Evolutionary conservation across 2,329 filamentous ascomycete genomes (phyloP), one percentile per base, ranked within the genome.

Genomic region (Fusarium sublunatum): DNA sequence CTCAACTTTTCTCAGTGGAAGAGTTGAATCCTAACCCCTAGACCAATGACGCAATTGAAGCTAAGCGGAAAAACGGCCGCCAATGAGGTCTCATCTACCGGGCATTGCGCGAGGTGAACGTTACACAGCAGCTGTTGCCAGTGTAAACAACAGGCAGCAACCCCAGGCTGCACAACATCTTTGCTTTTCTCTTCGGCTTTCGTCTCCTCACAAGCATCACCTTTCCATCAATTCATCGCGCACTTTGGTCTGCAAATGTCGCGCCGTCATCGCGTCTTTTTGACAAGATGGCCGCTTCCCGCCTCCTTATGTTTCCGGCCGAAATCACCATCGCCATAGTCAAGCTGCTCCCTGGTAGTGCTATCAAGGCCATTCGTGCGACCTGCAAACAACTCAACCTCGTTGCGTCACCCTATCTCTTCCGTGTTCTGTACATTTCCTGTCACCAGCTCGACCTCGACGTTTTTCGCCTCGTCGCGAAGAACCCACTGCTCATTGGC

Each of bases 371-470:
- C 0, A 1, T 43, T 0, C 56, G 60, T 3, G 7, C 7, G 2
- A 52, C 6, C 26, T 61, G 31, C 32, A 53, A 19, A 7, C 6
- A 13, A 6, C 39, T 64, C 0, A 52, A 53, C 7, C 28, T 29
- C 0, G 28, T 50, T 7, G 45, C 39, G 1, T 64, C 52, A 0
- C 45, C 41, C 0, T 46, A 39, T 0, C 43, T 64, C 0, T 64
- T 52, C 9, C 49, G 15, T 0, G 31, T 39, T 0, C 5, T 65
- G 2, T 61, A 64, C 5, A 3, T 64, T 1, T 65, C 61, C 0
- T 64, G 59, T 2, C 56, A 65, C 3, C 44, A 47, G 3, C 41
- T 65, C 1, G 62, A 65, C 6, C 35, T 64, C 1, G 10, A 61
- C 0, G 48, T 64, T 1, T 64, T 65, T 11, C 10, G 5, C 0